phyloP scores from a whole-genome alignment of 768 basidiomycete species.

The Lentinula edodes region DNA sequence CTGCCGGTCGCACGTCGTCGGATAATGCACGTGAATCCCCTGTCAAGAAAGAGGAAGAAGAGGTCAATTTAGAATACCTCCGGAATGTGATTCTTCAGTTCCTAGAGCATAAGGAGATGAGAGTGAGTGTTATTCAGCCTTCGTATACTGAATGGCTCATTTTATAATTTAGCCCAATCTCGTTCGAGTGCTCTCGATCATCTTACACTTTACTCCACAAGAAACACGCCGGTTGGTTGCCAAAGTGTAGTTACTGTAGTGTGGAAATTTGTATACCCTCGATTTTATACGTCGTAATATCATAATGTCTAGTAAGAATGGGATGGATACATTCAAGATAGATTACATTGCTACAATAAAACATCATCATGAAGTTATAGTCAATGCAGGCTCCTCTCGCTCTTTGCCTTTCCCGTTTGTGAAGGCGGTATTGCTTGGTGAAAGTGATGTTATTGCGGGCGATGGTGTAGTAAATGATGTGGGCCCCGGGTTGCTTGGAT shows the following conservation, averaged over 20 bases:
- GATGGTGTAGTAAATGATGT: conserved; percentile 13
- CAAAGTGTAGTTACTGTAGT: conserved; percentile 50
- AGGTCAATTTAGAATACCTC: conserved; percentile 92
- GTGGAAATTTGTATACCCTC: too few relatives aligned
- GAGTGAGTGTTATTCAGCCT: conserved; percentile 46
- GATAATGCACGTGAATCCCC: conserved; percentile 13
- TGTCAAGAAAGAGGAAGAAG: conserved; percentile 64
- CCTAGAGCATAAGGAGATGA: conserved; percentile 97
- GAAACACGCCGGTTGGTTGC: conserved; percentile 86
- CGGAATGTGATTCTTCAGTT: conserved; percentile 97
- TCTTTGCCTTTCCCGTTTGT: conserved; percentile 59
- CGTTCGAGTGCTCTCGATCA: conserved; percentile 85
- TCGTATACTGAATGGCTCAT: neutral
- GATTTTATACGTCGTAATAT: too few relatives aligned
- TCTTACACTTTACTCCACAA: conserved; percentile 91
- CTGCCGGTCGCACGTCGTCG: conserved; percentile 26
- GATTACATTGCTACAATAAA: too few relatives aligned
- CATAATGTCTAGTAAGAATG: too few relatives aligned
- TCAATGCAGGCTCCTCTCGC: conserved; percentile 21
- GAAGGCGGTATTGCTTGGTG: neutral
- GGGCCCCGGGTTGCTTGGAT: neutral
- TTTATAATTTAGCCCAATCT: conserved; percentile 64
- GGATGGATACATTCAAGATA: too few relatives aligned
- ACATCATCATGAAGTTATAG: too few relatives aligned
- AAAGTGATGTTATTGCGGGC: conserved; percentile 12